These are phyloP conservation scores for Lactuca sativa DNA, from an alignment of 129 eudicot genomes.

Conservation along the genomic window DNA sequence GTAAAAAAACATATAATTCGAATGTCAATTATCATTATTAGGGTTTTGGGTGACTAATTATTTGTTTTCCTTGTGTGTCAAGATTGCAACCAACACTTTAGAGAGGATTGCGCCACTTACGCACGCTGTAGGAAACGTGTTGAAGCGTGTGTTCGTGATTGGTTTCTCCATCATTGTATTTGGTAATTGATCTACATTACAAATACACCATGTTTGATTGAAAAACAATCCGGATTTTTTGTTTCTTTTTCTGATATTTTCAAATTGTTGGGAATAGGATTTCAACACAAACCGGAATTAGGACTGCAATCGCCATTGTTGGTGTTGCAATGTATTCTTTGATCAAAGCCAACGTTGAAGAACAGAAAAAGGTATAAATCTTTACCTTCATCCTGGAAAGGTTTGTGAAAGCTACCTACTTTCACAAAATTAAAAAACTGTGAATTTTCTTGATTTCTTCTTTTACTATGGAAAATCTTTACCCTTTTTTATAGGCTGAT, in stretches of 20 bases:
- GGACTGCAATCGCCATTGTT: slow-evolving; percentile 60
- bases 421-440: not conserved
- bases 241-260: slow-evolving; percentile 12
- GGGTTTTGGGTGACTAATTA: not conserved
- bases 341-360: slow-evolving; percentile 58
- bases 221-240: not conserved
- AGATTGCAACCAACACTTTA: slow-evolving; percentile 61
- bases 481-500: slow-evolving; percentile 56
- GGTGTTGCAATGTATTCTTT: slow-evolving; percentile 61
- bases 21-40: not conserved
- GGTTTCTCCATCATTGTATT: too few relatives aligned
- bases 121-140: slow-evolving; percentile 63
- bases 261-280: slow-evolving; percentile 48
- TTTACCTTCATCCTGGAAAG: slow-evolving; percentile 64
- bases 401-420: slow-evolving; percentile 40
- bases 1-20: slow-evolving; percentile 17
- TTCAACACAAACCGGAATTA: slow-evolving; percentile 64
- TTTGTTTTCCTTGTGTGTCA: not conserved
- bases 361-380: slow-evolving; percentile 43
- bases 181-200: too few relatives aligned
- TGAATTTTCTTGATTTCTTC: not conserved
- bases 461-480: slow-evolving; percentile 5
- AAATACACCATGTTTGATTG: too few relatives aligned
- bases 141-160: slow-evolving; percentile 63
- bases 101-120: slow-evolving; percentile 68